Conservation (phyloP, 768 basidiomycete species). For the Dacryopinax primogenitus region DNA sequence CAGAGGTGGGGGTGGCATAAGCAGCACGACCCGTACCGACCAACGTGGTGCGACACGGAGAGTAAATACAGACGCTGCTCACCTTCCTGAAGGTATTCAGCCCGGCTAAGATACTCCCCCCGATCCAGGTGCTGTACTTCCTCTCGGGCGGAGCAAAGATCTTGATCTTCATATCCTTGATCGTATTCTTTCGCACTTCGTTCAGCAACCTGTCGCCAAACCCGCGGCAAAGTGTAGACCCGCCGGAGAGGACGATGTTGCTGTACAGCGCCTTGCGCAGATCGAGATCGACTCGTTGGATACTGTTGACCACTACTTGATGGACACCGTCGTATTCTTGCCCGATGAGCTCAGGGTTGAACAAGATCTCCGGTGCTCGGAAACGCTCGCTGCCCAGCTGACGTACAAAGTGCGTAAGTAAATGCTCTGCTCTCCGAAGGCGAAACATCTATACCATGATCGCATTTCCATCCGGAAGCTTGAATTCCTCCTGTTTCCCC, state of each 20-base stretch:
- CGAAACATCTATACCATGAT: conserved; percentile 54
- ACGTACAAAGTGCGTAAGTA: conserved; percentile 11
- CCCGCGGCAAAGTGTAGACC: conserved; percentile 88
- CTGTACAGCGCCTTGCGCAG: conserved; percentile 88
- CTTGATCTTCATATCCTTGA: conserved; percentile 96
- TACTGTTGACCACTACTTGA: conserved; percentile 97
- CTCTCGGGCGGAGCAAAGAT: conserved; percentile 99
- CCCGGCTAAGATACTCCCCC: conserved; percentile 91
- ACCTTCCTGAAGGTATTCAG: conserved; percentile 97
- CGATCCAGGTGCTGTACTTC: conserved; percentile 95
- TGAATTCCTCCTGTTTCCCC: conserved; percentile 74
- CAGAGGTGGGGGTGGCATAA: too few relatives aligned
- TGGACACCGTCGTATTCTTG: conserved; percentile 95
- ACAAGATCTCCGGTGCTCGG: conserved; percentile 92
- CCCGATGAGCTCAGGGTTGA: conserved; percentile 93
- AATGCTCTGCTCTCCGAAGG: not conserved
- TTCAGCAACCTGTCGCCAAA: conserved; percentile 93
- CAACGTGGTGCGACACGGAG: not conserved
- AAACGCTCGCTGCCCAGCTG: conserved; percentile 92
- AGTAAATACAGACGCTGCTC: conserved; percentile 9
- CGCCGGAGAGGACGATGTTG: conserved; percentile 93
- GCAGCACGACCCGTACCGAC: not conserved
- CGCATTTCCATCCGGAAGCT: conserved; percentile 86
- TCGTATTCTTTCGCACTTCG: conserved; percentile 89
- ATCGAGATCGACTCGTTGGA: conserved; percentile 91